Percentiles rank a stretch among this genome's conserved stretches.
These are phyloP conservation scores for Ogataea degrootiae DNA, from an alignment of 805 yeast species.

Conservation along the genomic window DNA sequence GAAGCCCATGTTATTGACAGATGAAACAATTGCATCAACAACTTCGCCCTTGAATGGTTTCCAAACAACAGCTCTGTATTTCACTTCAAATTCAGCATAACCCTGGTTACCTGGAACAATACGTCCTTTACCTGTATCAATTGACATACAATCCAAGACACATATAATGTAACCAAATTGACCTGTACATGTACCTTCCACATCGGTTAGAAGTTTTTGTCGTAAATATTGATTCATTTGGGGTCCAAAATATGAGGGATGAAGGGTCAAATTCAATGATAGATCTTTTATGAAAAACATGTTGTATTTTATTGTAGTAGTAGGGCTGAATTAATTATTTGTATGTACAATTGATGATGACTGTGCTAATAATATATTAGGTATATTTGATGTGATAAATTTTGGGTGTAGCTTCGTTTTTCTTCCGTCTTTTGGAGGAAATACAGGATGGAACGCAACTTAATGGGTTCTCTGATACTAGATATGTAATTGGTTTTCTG, in stretches of 20 bases:
- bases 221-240: conserved; percentile 93
- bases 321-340: neutral
- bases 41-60: conserved; percentile 98
- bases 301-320: neutral
- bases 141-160: conserved; percentile 89
- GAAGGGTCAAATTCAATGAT: conserved; percentile 85
- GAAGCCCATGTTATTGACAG: conserved; percentile 91
- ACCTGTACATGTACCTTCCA: conserved; percentile 98
- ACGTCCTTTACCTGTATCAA: conserved; percentile 92
- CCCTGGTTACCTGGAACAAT: conserved; percentile 84
- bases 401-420: no score
- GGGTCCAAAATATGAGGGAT: conserved; percentile 97
- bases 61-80: conserved; percentile 96
- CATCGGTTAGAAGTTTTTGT: conserved; percentile 87
- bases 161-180: conserved; percentile 97
- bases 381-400: no score
- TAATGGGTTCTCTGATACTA: no score
- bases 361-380: no score
- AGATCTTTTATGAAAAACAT: conserved; percentile 65
- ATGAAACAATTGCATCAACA: conserved; percentile 93
- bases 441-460: no score
- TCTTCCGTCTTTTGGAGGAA: no score
- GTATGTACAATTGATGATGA: neutral
- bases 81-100: conserved; percentile 93
- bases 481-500: no score